Conservation (phyloP, 257 asterid genomes). For the Verbascum thapsus region DNA sequence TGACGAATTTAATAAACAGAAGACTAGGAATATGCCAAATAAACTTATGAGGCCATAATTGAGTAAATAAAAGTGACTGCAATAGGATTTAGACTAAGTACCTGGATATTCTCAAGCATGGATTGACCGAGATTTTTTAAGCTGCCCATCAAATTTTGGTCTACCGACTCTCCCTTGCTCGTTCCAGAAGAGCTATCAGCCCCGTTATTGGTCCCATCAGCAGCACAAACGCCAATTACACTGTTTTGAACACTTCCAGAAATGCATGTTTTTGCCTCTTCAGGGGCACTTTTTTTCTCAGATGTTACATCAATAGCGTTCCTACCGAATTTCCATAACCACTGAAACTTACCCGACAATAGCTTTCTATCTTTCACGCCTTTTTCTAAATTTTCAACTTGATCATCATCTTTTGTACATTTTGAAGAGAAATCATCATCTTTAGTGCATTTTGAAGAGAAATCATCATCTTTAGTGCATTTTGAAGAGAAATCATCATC, state of each 20-base stretch:
- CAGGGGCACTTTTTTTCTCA: conserved; percentile 25
- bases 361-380: conserved; percentile 28
- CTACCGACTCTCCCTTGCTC: conserved; percentile 39
- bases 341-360: conserved; percentile 41
- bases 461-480: conserved; percentile 32
- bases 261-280: conserved; percentile 28
- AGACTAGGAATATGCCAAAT: no score
- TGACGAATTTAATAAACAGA: no score
- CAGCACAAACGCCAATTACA: neutral
- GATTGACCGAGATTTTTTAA: conserved; percentile 52
- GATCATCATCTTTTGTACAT: conserved; percentile 36
- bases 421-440: conserved; percentile 31
- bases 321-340: conserved; percentile 49
- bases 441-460: conserved; percentile 30
- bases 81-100: conserved; percentile 23
- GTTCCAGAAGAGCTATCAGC: no score
- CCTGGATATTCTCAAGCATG: conserved; percentile 59
- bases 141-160: conserved; percentile 39
- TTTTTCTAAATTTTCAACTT: conserved; percentile 14
- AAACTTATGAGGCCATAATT: no score
- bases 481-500: conserved; percentile 31
- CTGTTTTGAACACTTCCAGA: no score
- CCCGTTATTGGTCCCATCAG: no score
- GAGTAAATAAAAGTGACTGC: no score
- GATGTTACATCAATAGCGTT: conserved; percentile 29